Evolutionary conservation across 768 basidiomycete genomes (phyloP).

Genomic region (Floccularia luteovirens): DNA sequence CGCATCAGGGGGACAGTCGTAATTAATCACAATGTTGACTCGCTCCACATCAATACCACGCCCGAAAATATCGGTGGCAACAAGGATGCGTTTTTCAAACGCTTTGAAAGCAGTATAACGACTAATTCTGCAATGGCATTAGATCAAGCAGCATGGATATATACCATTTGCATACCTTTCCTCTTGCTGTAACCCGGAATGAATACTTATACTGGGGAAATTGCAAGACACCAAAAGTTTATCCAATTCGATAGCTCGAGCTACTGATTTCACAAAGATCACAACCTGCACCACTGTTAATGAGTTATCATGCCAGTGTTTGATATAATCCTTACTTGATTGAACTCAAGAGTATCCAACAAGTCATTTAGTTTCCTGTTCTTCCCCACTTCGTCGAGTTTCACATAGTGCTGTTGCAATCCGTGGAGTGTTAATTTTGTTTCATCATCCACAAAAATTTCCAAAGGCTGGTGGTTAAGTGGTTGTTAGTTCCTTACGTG

Average conservation of each 20-base stretch:
- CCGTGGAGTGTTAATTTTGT: slow-evolving; percentile 97
- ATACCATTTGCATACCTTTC: slow-evolving; percentile 65
- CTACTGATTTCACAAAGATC: slow-evolving; percentile 98
- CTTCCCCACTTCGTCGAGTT: slow-evolving; percentile 90
- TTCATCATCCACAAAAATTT: slow-evolving; percentile 99
- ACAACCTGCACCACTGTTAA: slow-evolving; percentile 63
- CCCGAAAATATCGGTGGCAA: slow-evolving; percentile 98
- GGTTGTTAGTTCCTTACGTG: neutral
- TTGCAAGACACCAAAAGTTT: slow-evolving; percentile 94
- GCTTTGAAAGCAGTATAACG: slow-evolving; percentile 98
- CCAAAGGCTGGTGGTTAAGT: slow-evolving; percentile 64
- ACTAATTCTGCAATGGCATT: slow-evolving; percentile 52
- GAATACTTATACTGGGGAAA: slow-evolving; percentile 97
- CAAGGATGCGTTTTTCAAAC: slow-evolving; percentile 98
- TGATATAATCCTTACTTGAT: slow-evolving; percentile 56
- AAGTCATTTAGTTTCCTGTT: slow-evolving; percentile 96
- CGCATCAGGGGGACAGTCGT: slow-evolving; percentile 94
- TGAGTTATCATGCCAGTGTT: neutral
- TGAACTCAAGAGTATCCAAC: slow-evolving; percentile 95
- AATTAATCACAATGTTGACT: slow-evolving; percentile 99
- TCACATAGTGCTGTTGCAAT: slow-evolving; percentile 97
- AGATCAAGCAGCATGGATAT: neutral
- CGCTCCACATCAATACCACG: slow-evolving; percentile 99
- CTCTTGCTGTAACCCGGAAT: slow-evolving; percentile 90
- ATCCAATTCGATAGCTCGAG: slow-evolving; percentile 93